These are phyloP conservation scores for Phytomonas francai DNA, from an alignment of 208 protist species.

Conservation along the genomic window DNA sequence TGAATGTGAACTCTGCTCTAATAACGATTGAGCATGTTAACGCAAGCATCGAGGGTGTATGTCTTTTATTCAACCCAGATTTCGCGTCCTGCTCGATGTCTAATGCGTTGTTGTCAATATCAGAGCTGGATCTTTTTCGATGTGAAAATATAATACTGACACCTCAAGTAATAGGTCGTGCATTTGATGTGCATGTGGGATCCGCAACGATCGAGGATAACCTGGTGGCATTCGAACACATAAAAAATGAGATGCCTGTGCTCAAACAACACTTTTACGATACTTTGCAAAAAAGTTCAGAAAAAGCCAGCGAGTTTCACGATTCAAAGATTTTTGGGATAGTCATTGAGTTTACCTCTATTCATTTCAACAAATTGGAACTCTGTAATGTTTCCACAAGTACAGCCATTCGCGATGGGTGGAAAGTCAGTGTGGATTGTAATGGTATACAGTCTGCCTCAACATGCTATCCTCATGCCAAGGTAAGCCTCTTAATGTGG, in stretches of 20 bases:
- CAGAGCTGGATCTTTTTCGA: neutral
- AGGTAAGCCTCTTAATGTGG: conserved; percentile 20
- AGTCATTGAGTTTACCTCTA: neutral
- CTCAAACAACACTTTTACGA: neutral
- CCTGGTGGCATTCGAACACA: neutral
- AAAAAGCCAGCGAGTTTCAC: neutral
- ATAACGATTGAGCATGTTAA: neutral
- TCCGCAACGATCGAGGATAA: neutral
- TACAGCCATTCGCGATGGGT: neutral
- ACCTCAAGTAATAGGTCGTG: neutral
- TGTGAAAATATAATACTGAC: neutral
- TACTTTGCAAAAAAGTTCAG: neutral
- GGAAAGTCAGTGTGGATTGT: neutral
- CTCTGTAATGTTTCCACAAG: neutral
- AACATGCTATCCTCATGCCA: neutral
- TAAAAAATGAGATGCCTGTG: neutral
- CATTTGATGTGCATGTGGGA: neutral
- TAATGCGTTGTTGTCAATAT: neutral
- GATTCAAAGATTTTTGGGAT: neutral
- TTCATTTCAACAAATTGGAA: neutral
- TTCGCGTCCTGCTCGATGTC: neutral
- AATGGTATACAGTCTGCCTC: neutral
- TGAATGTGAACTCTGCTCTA: neutral
- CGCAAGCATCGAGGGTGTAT: neutral
- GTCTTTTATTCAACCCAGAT: neutral